These are phyloP conservation scores for Vitis cinerea DNA, from an alignment of 164 flowering plant genomes.

Conservation along the genomic window DNA sequence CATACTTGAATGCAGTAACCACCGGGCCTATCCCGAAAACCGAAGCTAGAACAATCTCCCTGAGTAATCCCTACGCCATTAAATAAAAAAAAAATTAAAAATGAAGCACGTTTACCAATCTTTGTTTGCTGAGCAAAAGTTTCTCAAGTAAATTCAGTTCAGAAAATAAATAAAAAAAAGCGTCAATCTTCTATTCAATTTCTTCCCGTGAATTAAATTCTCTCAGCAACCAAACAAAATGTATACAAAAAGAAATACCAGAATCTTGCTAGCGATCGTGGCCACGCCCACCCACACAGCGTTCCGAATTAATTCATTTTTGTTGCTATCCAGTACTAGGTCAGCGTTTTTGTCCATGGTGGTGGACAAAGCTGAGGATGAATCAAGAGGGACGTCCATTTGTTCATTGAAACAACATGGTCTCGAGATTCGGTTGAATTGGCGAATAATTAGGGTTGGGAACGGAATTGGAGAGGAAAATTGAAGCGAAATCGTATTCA, in stretches of 20 bases:
- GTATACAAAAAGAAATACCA: slow-evolving; percentile 14
- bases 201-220: neutral
- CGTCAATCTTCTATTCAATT: neutral
- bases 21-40: slow-evolving; percentile 38
- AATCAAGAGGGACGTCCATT: too few relatives aligned
- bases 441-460: too few relatives aligned
- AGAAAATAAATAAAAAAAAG: neutral
- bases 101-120: neutral
- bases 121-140: neutral
- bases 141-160: neutral
- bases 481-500: too few relatives aligned
- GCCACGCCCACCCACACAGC: slow-evolving; percentile 23
- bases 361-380: too few relatives aligned
- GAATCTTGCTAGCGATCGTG: slow-evolving; percentile 27
- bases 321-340: too few relatives aligned
- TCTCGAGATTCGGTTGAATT: too few relatives aligned
- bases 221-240: neutral
- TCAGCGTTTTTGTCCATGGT: too few relatives aligned
- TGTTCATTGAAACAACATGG: too few relatives aligned
- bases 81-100: neutral
- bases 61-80: slow-evolving; percentile 26
- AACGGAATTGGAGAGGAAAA: too few relatives aligned
- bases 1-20: slow-evolving; percentile 28
- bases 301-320: neutral
- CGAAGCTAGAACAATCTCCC: slow-evolving; percentile 33